Base-by-base conservation (phyloP, 176 grass and related monocot species). In the Lolium rigidum region DNA sequence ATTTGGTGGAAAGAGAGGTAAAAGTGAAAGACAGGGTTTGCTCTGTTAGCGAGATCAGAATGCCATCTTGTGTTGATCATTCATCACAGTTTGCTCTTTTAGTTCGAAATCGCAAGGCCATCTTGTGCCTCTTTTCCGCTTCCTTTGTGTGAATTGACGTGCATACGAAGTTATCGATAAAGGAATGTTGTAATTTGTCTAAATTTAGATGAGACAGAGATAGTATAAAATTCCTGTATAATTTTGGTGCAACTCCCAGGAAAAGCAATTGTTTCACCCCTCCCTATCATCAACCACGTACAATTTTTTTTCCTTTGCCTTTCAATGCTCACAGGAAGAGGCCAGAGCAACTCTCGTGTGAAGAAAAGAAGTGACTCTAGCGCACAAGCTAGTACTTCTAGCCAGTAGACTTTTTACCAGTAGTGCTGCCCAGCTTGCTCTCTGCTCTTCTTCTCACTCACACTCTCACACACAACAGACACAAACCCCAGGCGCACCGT, bases 351-450 rank as follows among this genome's bases (percentile, higher is more conserved):
- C 65, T 10, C 66, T 28, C 2, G 16, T n/a, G 13, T 21, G 13
- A 74, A 51, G 72, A 11, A 54, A 64, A 65, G 9, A 50, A 65
- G 22, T 65, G 78, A 80, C 44, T 80, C 78, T 20, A 52, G 10
- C 10, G 7, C 20, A 15, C 17, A 78, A 3, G 75, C 75, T 56
- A 56, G 13, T 56, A 56, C 6, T 56, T 7, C 74, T 37, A 18
- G 13, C n/a, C 13, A 44, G 58, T 57, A 39, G 44, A 12, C 17
- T 77, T 39, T 38, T 15, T 58, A 35, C 0, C 37, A 22, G 2
- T 14, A 35, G 24, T 0, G 25, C 16, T 55, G 17, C 61, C 60
- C 58, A 28, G 38, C 69, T 62, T 4, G 69, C 69, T 74, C 38
- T 59, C 22, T n/a, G n/a, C 48, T 69, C 11, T 4, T 14, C 77